A percentile compares a stretch with the other conserved stretches of the same genome.
These are phyloP conservation scores for Lachnellula suecica DNA, from an alignment of 2,329 filamentous ascomycete species.

Conservation along the genomic window DNA sequence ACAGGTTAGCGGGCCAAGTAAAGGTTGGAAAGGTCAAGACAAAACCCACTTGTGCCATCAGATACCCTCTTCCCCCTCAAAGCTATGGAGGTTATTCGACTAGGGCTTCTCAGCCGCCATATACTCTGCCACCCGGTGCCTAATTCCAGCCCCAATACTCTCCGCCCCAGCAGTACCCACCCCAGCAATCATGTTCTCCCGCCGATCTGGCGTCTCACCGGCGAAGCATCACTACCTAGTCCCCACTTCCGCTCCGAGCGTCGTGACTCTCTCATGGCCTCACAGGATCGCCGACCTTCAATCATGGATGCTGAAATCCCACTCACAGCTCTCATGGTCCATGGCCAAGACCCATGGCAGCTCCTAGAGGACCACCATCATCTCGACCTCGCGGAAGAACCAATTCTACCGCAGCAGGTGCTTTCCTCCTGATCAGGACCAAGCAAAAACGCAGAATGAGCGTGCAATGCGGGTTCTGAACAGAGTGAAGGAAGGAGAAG, in stretches of 20 bases:
- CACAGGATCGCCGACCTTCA: conserved; percentile 58
- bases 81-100: too few species aligned
- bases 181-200: conserved; percentile 85
- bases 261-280: conserved; percentile 50
- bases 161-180: conserved; percentile 30
- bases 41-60: too few species aligned
- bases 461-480: conserved; percentile 88
- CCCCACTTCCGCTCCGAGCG: conserved; percentile 66
- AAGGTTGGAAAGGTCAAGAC: too few species aligned
- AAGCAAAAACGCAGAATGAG: conserved; percentile 84
- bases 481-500: conserved; percentile 78
- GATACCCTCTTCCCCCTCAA: too few species aligned
- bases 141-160: conserved; percentile 34
- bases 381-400: conserved; percentile 56
- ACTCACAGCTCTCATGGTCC: conserved; percentile 59
- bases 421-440: conserved; percentile 38
- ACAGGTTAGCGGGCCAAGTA: too few species aligned
- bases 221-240: conserved; percentile 57
- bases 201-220: conserved; percentile 89
- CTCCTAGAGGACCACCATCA: conserved; percentile 44
- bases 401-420: conserved; percentile 52
- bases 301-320: conserved; percentile 65
- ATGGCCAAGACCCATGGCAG: conserved; percentile 31
- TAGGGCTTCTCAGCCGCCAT: conserved; percentile 34
- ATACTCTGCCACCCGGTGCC: conserved; percentile 32